Evolutionary conservation across 495 filamentous ascomycete genomes (phyloP), one percentile per base, ranked within the genome.

Genomic region (Barbatosphaeria neglecta): DNA sequence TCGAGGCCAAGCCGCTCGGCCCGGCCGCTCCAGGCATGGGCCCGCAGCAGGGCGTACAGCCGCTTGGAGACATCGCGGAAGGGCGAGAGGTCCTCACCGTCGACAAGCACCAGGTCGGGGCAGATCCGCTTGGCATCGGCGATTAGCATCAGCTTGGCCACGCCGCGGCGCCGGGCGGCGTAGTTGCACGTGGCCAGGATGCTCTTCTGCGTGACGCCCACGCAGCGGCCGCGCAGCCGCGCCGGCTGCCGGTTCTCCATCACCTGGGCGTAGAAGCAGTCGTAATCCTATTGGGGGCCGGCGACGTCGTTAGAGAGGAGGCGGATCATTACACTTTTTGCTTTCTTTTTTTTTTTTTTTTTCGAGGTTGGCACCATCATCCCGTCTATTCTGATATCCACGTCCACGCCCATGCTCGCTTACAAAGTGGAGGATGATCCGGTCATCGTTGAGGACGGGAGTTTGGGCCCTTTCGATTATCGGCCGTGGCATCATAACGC

Each of bases 141-240:
- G 62, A 95, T 83, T 31, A 86, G 70, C 64, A 89, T 84, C 23
- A 96, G 70, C 67, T 97, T 95, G 64, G 74, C 74, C 33, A 95
- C 70, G 22, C 90, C 90, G 27, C 79, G 69, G 17, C 60, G 58
- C 6, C 90, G 77, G 6, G 90, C 90, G 57, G 84, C 86, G 60
- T 95, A 95, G 65, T 97, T 95, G 73, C 88, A 95, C 4, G 90
- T 97, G 37, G 89, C 90, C 22, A 95, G 77, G 38, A 95, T 94
- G 55, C 86, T 83, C 66, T 95, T 95, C 59, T 80, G 74, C 57
- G 71, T 67, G 46, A 77, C 63, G 22, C 68, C 75, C 38, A 95
- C 65, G 8, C 88, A 87, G 35, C 83, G 63, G 1, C 75, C 66
- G 50, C 80, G 88, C 50, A 95, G 69, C n/a, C n/a, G n/a, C 0